Base-by-base conservation (phyloP, 164 flowering plant genomes). In the Macadamia integrifolia region DNA sequence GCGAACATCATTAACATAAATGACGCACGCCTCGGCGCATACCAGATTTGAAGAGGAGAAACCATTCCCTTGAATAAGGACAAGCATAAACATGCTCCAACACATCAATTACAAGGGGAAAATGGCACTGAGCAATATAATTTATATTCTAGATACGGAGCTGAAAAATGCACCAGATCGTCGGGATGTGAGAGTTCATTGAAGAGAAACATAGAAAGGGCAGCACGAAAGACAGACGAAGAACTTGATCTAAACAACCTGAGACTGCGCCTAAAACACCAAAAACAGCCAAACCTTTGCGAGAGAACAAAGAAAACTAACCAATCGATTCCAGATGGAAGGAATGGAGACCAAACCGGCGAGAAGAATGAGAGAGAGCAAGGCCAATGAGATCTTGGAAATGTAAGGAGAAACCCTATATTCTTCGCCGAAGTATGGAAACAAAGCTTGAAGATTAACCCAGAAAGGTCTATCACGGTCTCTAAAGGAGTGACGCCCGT, bases 401-500 rank as follows among this genome's bases (percentile, higher is more conserved):
- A 60, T 64, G 18, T 79, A 66, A 2, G 79, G 74, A 40, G 78
- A 75, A 76, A 79, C 75, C 84, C 92, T 83, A 80, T 80, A 52
- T 46, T 88, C 90, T 52, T 90, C 89, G 32, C 68, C 50, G 65
- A 80, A 48, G 72, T 69, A 76, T 2, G 81, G 78, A 29, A 50
- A 72, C 0, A 70, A 42, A 30, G 69, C 57, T 31, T 67, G 78
- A 32, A 77, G 60, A 50, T 53, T 55, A 62, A 73, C 67, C 80
- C 82, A 81, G 71, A 71, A 70, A 3, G 82, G 64, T 67, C 86
- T 84, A 65, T 79, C 80, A 9, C 88, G 88, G 69, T 83, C 87
- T 66, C 83, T 67, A 12, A 69, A 64, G 11, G 77, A 29, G 43
- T 78, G 84, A 14, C 88, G 88, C 64, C 78, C 78, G 66, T 73